Evolutionary conservation across 306 rosid species (phyloP), one percentile per base, ranked within the genome.

Genomic region (Hippophae rhamnoides): DNA sequence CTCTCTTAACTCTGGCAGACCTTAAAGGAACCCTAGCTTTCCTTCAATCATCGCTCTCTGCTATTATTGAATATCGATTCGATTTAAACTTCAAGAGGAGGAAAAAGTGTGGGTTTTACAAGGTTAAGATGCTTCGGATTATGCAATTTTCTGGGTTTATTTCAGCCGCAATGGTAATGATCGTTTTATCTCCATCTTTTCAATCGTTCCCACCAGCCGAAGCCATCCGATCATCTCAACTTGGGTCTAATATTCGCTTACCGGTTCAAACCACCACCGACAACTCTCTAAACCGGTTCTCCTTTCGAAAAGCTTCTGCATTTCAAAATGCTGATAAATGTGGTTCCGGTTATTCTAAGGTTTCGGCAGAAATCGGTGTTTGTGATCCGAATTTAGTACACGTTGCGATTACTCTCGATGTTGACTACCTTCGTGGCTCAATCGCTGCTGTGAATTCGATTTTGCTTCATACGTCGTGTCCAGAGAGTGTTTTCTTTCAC

Each of bases 401-500:
- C 68, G 87, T 86, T 2, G 90, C 90, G 43, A 81, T 86, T 38
- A 86, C 95, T 8, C 89, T 86, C 9, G 90, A 86, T n/a, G 40
- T 76, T 41, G 89, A 80, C 11, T 86, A 86, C 52, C 83, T 86
- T 9, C 95, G 95, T n/a, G 95, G 95, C 44, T 86, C 95, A 5
- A 74, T 86, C 69, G 95, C 95, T 6, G 95, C 95, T 11, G 95
- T 86, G 7, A 78, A 86, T 72, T 86, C 95, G 43, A 77, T 86
- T 56, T 69, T 86, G 13, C 80, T 68, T 10, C 87, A 83, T 52
- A 74, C 90, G 9, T 62, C 51, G 10, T 86, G 95, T 38, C 95
- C 95, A 0, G 77, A 78, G 64, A 78, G 57, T 26, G 76, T 86
- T 31, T 83, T 86, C 84, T 86, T 86, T 41, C 95, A 86, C 69